These are phyloP conservation scores for Nannochloropsis gaditana DNA, from an alignment of 108 stramenopile genomes.

Conservation along the genomic window DNA sequence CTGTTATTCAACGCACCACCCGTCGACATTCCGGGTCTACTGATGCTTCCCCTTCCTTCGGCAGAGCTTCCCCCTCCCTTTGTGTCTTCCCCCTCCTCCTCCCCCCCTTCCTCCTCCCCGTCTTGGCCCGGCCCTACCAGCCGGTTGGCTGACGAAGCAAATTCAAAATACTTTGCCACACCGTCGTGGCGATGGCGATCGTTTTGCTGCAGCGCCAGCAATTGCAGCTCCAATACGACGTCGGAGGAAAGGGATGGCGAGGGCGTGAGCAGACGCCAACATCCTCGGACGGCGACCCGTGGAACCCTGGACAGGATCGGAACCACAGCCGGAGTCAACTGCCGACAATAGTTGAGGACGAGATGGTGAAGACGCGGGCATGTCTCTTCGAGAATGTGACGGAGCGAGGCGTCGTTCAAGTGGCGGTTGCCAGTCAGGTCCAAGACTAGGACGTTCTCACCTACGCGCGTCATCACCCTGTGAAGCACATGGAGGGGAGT, in stretches of 20 bases:
- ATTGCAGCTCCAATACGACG: neutral
- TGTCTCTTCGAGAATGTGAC: neutral
- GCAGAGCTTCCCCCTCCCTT: neutral
- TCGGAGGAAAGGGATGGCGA: neutral
- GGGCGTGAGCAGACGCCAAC: neutral
- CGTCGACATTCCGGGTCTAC: neutral
- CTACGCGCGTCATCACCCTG: neutral
- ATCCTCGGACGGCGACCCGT: neutral
- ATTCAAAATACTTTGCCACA: conserved; percentile 6
- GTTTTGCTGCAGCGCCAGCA: conserved; percentile 6
- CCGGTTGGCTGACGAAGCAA: neutral
- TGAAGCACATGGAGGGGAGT: neutral
- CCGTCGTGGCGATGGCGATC: conserved; percentile 1
- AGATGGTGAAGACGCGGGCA: neutral
- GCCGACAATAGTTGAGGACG: neutral
- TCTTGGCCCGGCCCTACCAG: neutral
- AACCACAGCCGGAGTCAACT: neutral
- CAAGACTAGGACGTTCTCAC: neutral
- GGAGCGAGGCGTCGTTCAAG: neutral
- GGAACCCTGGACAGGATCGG: neutral
- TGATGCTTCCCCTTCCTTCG: neutral
- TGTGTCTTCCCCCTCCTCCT: neutral
- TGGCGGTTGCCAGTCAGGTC: neutral
- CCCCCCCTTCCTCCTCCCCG: neutral
- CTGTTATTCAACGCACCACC: neutral